Evolutionary conservation across 1,284 basidiomycete genomes (phyloP).

Genomic region (Coriolopsis trogii): DNA sequence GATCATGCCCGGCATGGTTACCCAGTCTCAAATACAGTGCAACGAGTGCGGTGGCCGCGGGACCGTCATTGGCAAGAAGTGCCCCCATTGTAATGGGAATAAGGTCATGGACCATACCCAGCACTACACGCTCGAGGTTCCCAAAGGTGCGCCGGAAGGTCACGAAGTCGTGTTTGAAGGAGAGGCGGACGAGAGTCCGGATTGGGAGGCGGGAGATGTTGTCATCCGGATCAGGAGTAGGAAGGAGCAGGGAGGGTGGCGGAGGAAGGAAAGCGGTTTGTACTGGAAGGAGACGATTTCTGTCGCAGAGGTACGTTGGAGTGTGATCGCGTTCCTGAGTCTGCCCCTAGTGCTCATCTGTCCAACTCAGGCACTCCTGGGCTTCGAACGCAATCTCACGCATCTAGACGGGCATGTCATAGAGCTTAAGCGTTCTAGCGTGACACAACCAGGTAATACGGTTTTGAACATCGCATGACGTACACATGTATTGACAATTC

Average conservation of each 20-base stretch:
- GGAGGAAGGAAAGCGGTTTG: constrained; percentile 84
- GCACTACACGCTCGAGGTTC: constrained; percentile 80
- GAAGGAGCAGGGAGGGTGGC: constrained; percentile 78
- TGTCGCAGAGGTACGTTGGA: constrained; percentile 81
- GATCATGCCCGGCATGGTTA: constrained; percentile 95
- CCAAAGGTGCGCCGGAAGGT: constrained; percentile 89
- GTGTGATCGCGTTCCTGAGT: no score
- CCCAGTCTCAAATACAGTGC: constrained; percentile 79
- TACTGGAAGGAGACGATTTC: constrained; percentile 91
- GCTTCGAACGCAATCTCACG: constrained; percentile 84
- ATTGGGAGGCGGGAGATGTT: constrained; percentile 92
- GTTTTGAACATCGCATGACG: neutral
- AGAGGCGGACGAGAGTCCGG: constrained; percentile 91
- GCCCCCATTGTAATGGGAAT: constrained; percentile 80
- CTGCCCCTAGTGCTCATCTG: no score
- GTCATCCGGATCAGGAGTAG: constrained; percentile 80
- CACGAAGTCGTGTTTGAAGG: constrained; percentile 91
- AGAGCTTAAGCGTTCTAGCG: constrained; percentile 67
- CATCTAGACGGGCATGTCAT: constrained; percentile 90
- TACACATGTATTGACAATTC: neutral
- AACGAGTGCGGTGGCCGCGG: constrained; percentile 85
- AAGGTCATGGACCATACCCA: constrained; percentile 86
- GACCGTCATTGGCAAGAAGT: constrained; percentile 72
- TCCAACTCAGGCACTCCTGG: constrained; percentile 67
- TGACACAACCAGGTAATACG: constrained; percentile 84